Conservation (phyloP, 2,329 filamentous ascomycete species). For the Hysterium pulicare region DNA sequence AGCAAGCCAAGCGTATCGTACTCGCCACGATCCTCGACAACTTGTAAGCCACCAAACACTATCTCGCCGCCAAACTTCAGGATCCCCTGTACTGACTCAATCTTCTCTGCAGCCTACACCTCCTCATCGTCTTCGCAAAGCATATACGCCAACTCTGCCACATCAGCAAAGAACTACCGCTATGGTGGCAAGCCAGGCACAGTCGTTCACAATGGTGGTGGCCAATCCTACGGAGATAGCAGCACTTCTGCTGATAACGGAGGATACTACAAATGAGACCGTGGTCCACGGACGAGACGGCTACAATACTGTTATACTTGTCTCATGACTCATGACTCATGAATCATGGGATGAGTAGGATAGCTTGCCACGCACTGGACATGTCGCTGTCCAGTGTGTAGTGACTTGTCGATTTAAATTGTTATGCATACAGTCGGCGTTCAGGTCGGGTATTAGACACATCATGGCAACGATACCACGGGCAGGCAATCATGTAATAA, state of each 20-base stretch:
- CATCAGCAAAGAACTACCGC: conserved; percentile 19
- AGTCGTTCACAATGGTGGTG: conserved; percentile 29
- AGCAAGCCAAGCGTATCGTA: conserved; percentile 16
- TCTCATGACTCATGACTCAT: too few relatives aligned
- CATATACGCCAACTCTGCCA: conserved; percentile 21
- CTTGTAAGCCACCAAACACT: background rate
- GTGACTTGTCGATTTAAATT: too few relatives aligned
- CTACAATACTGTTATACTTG: too few relatives aligned
- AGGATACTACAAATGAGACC: conserved; percentile 25
- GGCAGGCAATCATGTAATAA: too few relatives aligned
- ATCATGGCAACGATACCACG: too few relatives aligned
- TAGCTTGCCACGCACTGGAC: too few relatives aligned
- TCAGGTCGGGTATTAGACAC: too few relatives aligned
- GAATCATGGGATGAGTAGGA: too few relatives aligned
- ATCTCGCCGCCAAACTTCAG: conserved; percentile 15
- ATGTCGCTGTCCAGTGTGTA: too few relatives aligned
- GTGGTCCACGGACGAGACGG: too few relatives aligned
- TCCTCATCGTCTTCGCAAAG: conserved; percentile 13
- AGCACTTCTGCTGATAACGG: conserved; percentile 25
- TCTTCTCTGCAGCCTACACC: conserved; percentile 1
- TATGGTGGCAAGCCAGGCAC: conserved; percentile 26
- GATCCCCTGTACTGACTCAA: conserved; percentile 17
- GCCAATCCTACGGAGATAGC: conserved; percentile 25
- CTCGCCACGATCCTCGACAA: conserved; percentile 21
- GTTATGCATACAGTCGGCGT: too few relatives aligned